Evolutionary conservation across 768 basidiomycete genomes (phyloP).

Genomic region (Sporobolomyces phaffii): DNA sequence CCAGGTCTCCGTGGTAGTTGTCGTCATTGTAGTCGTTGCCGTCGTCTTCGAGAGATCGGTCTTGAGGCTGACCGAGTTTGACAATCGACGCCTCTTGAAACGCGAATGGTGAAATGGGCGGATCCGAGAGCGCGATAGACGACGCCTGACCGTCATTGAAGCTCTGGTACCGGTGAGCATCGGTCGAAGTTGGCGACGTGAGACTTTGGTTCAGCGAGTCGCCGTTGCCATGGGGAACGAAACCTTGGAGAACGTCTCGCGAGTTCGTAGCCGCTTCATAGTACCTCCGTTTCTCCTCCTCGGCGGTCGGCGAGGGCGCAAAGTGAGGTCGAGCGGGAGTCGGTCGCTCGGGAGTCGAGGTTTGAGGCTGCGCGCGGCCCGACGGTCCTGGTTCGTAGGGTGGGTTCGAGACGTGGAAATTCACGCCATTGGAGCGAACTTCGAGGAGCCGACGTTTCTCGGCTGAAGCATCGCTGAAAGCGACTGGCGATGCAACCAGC

Average conservation of each 20-base stretch:
- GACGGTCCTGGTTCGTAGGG: background rate
- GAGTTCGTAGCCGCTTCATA: slow-evolving; percentile 18
- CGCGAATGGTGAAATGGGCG: background rate
- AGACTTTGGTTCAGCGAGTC: too few species aligned
- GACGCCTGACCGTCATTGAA: background rate
- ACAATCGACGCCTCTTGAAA: slow-evolving; percentile 6
- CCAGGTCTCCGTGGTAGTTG: too few species aligned
- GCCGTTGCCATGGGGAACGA: too few species aligned
- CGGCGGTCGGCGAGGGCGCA: slow-evolving; percentile 3
- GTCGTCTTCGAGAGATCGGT: background rate
- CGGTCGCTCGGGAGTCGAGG: background rate
- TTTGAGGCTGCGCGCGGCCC: background rate
- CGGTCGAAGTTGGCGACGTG: background rate
- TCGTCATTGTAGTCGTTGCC: too few species aligned
- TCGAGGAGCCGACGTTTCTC: slow-evolving; percentile 15
- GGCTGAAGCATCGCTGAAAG: background rate
- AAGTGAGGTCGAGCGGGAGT: background rate
- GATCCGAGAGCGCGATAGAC: background rate
- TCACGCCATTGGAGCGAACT: background rate
- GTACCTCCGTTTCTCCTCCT: slow-evolving; percentile 22
- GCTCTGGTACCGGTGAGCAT: background rate
- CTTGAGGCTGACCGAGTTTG: background rate
- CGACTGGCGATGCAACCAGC: background rate
- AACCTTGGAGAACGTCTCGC: slow-evolving; percentile 13
- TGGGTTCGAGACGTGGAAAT: slow-evolving; percentile 15